Base-by-base conservation (phyloP, 139 green algal species). In the Spirogloea muscicola region DNA sequence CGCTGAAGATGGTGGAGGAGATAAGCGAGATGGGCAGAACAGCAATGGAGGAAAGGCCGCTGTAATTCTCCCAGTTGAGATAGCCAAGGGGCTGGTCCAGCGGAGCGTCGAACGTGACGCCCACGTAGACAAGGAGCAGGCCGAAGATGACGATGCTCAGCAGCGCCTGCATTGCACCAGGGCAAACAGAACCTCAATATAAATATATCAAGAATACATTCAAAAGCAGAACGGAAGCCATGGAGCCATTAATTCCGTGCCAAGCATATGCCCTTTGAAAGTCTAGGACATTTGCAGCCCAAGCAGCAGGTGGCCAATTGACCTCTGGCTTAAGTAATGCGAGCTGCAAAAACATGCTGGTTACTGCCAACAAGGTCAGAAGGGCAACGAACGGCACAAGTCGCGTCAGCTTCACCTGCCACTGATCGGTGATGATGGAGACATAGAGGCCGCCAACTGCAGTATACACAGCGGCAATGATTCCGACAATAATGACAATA, bases 341-440 rank as follows among this genome's bases (percentile, higher is more conserved):
- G n/a, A n/a, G n/a, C n/a, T n/a, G n/a, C n/a, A n/a, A n/a, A n/a
- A n/a, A n/a, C n/a, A n/a, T n/a, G n/a, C n/a, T n/a, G n/a, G n/a
- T n/a, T n/a, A n/a, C n/a, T n/a, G n/a, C n/a, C n/a, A n/a, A n/a
- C n/a, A n/a, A n/a, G n/a, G n/a, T n/a, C n/a, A n/a, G n/a, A n/a
- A n/a, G n/a, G n/a, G n/a, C n/a, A n/a, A n/a, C n/a, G n/a, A n/a
- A n/a, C n/a, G n/a, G n/a, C n/a, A n/a, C n/a, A n/a, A n/a, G n/a
- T n/a, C n/a, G n/a, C n/a, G n/a, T n/a, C n/a, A n/a, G n/a, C n/a
- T n/a, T n/a, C 33, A 65, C 80, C 68, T 85, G 68, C 31, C 27
- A 63, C 41, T 91, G 85, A 74, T 95, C 90, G 2, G 90, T 95
- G 18, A 88, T 62, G 67, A 95, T 92, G 39, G 85, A 91, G 43